Base-by-base conservation (phyloP, 2,329 filamentous ascomycete genomes). In the Fusarium camptoceras region DNA sequence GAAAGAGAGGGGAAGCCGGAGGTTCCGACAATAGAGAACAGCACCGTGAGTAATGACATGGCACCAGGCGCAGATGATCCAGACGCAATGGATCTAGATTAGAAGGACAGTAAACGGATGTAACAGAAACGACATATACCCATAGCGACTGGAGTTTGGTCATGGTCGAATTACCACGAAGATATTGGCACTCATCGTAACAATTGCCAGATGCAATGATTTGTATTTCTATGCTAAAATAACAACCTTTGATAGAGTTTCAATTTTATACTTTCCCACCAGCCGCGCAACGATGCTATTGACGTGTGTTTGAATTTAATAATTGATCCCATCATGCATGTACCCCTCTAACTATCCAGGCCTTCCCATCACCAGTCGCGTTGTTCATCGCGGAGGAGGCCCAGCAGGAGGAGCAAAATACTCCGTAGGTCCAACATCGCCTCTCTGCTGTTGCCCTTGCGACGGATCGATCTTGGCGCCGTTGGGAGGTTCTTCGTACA, bases 31-130 rank as follows among this genome's bases (percentile, higher is more conserved):
- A 64, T 64, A 41, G 53, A 59, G 16, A 31, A 59, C 12, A 71
- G 64, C 51, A 47, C 66, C 27, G 58, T 46, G 55, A 46, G 57
- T 59, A 46, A 65, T 51, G 20, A 57, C 16, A 30, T 48, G 27
- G 42, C 44, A 25, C 24, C 70, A 28, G 64, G 72, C 59, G 71
- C 71, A 18, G 66, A 66, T 8, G 88, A 91, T 72, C 81, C 82
- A 2, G 89, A 92, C 76, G 89, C 86, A 16, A 93, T 92, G 91
- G 89, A 92, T 55, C 80, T 92, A 73, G 89, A 89, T 64, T 87
- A 78, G 76, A 39, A 44, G 25, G 41, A 30, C 18, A 24, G 55
- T 31, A 47, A 25, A 34, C 20, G 16, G 41, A 57, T 43, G 8
- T 30, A 49, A 53, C 34, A 60, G 47, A 48, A 30, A 62, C 49